These are phyloP conservation scores for Ogataea degrootiae DNA, from an alignment of 805 yeast species.

Conservation along the genomic window DNA sequence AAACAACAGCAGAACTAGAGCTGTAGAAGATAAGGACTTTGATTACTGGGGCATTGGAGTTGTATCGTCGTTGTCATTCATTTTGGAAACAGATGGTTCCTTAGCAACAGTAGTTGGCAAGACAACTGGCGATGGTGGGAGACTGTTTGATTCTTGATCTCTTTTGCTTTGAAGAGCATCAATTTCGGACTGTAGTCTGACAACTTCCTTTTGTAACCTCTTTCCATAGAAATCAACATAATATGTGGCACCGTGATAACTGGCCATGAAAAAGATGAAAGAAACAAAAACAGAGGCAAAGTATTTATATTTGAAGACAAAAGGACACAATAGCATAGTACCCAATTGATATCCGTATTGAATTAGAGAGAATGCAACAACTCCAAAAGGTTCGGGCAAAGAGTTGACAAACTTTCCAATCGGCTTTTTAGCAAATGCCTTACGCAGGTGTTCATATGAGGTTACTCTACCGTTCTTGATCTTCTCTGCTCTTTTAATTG, in stretches of 20 bases:
- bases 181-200: slow-evolving; percentile 66
- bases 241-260: slow-evolving; percentile 92
- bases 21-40: no score
- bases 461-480: slow-evolving; percentile 84
- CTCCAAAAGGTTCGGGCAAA: slow-evolving; percentile 82
- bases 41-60: no score
- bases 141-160: background rate
- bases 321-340: slow-evolving; percentile 85
- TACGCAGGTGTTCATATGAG: slow-evolving; percentile 78
- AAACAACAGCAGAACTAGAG: no score
- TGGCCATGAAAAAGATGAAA: slow-evolving; percentile 71
- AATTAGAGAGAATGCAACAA: slow-evolving; percentile 75
- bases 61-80: no score
- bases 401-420: slow-evolving; percentile 77
- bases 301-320: slow-evolving; percentile 72
- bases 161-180: slow-evolving; percentile 45
- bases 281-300: slow-evolving; percentile 66
- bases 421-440: slow-evolving; percentile 56
- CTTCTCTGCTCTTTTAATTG: slow-evolving; percentile 70
- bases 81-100: no score
- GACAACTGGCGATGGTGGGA: background rate
- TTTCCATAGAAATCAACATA: slow-evolving; percentile 90
- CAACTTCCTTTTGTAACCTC: slow-evolving; percentile 81
- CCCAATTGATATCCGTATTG: slow-evolving; percentile 83
- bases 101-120: no score